Base-by-base conservation (phyloP, 2,329 filamentous ascomycete species). In the Emmonsia crescens region DNA sequence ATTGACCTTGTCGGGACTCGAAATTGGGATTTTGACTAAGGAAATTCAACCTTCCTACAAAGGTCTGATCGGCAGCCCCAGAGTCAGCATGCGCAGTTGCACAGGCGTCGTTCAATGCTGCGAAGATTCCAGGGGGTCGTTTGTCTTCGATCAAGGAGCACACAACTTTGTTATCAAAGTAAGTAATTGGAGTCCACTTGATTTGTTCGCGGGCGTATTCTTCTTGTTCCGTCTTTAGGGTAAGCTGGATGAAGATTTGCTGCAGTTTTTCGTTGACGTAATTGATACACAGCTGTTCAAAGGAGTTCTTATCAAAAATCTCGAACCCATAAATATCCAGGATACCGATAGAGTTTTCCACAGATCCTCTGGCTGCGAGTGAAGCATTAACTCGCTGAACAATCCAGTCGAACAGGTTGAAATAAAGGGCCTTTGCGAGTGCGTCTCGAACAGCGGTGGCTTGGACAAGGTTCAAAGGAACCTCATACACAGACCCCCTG, bases 231-330 rank as follows among this genome's bases (percentile, higher is more conserved):
- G 94, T 88, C 79, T 96, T 96, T 65, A 99, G 77, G 0, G 94
- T 99, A 68, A 99, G 80, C 75, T 99, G 94, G 68, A 99, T 99
- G 73, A 99, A 99, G 70, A 99, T 97, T 72, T 99, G 94, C 76
- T 99, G 94, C 62, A 99, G 80, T 77, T 99, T 99, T 78, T 99
- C 94, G 76, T 99, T 99, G 72, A 97, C 95, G 72, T 97, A 99
- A 79, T 99, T 99, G 82, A 99, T 99, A 77, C 94, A 99, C 8
- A 99, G 84, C 76, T 99, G 94, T 75, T 99, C 94, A 70, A 99
- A 99, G 66, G 90, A 96, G 79, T 99, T 99, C 78, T 93, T 94
- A 74, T 99, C 94, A 68, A 99, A 99, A 68, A 99, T 99, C 73
- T 99, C 94, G 71, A 99, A 99, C 2, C 94, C 94, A 74, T 99